Conservation (phyloP, 371 early-diverging fungal genomes). For the Chytridiales sp. region DNA sequence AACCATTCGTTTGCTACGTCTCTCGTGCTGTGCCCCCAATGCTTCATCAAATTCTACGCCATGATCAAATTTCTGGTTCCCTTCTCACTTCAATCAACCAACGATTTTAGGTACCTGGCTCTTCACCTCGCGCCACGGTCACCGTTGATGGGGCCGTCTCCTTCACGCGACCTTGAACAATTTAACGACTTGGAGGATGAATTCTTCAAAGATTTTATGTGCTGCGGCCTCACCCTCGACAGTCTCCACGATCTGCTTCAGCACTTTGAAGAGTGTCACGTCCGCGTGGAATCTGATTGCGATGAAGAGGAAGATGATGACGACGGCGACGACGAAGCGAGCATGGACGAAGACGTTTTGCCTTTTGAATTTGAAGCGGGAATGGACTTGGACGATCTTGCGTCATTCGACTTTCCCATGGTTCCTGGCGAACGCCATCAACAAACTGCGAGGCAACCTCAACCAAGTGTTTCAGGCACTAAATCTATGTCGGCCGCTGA, state of each 20-base stretch:
- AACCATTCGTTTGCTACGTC: background rate
- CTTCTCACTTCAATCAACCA: background rate
- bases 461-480: background rate
- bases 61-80: background rate
- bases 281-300: constrained; percentile 75
- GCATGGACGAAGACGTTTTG: constrained; percentile 24
- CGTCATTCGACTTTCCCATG: background rate
- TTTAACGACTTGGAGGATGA: constrained; percentile 79
- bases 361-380: constrained; percentile 11
- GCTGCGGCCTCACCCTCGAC: constrained; percentile 79
- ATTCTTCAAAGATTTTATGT: constrained; percentile 88
- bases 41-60: background rate
- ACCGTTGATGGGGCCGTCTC: constrained; percentile 36
- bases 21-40: background rate
- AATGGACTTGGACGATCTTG: constrained; percentile 11
- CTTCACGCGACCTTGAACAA: constrained; percentile 66
- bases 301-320: constrained; percentile 38
- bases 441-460: background rate
- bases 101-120: constrained; percentile 23
- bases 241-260: constrained; percentile 88
- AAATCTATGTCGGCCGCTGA: constrained; percentile 1
- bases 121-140: constrained; percentile 34
- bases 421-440: constrained; percentile 10
- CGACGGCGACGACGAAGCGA: constrained; percentile 25
- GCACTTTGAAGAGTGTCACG: constrained; percentile 92